Evolutionary conservation across 139 green algal species (phyloP), one percentile per base, ranked within the genome.

Genomic region (Chlorella vulgaris): DNA sequence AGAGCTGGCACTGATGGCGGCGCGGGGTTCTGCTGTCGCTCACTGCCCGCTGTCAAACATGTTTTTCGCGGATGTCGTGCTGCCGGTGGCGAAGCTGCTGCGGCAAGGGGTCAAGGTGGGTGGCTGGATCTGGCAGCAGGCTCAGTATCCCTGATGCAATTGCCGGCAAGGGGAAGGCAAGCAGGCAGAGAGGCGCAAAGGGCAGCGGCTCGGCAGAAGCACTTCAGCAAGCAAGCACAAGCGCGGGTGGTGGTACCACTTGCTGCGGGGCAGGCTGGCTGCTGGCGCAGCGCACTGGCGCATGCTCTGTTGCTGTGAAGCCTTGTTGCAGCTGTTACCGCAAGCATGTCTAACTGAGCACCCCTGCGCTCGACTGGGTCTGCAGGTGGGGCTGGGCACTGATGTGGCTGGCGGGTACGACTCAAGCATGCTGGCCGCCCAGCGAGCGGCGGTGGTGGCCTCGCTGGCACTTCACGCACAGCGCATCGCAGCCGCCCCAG

Each of bases 31-130:
- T 6, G 84, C 82, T 2, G 69, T 95, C 7, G 76, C 74, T 4
- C 90, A 94, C 81, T 95, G 91, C 87, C 89, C 91, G 1, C 84
- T 93, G 5, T 82, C 47, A 76, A 94, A 95, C 88, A 92, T 95
- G 62, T 93, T 88, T 77, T 88, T 94, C 69, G 90, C 88, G 0
- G 88, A 92, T 35, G 81, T 50, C 4, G 22, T 86, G 38, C 73
- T 89, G 31, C 47, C 68, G 6, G 68, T 75, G 68, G 40, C 68
- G 2, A 26, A 40, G 68, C 68, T 75, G 39, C 68, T 75, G 68
- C 5, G 40, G 22, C 22, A n/a, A 40, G 68, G 68, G 26, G 68
- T 75, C 68, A 75, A 75, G 40, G 68, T 75, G 55, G 55, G 68
- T 2, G 39, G 39, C 26, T 31, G 10, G 36, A 50, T 10, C 35